phyloP scores from a whole-genome alignment of 176 grass and related monocot genomes.

The Ensete glaucum region DNA sequence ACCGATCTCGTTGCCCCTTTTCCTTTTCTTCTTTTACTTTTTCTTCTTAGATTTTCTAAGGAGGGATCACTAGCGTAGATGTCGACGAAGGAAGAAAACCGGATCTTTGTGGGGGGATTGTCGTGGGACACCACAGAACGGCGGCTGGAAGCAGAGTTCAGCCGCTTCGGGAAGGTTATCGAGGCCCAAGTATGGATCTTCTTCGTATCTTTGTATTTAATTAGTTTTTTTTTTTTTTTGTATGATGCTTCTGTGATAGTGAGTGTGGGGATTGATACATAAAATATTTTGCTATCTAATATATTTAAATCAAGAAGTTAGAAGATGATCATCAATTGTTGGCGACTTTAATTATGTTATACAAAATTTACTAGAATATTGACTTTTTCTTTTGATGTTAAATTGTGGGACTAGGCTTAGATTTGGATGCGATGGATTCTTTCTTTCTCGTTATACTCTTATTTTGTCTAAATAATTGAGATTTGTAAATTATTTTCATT shows the following conservation, averaged over 20 bases:
- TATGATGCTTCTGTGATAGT: neutral
- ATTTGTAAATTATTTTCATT: too few relatives aligned
- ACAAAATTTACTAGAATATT: too few relatives aligned
- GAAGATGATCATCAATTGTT: too few relatives aligned
- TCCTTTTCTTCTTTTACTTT: neutral
- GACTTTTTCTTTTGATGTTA: too few relatives aligned
- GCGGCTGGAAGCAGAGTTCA: slow-evolving; percentile 56
- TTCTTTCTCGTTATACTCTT: too few relatives aligned
- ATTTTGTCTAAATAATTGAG: too few relatives aligned
- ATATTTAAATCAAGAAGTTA: too few relatives aligned
- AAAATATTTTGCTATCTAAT: too few relatives aligned
- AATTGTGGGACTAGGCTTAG: too few relatives aligned
- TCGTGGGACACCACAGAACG: slow-evolving; percentile 50
- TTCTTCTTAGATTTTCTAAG: neutral
- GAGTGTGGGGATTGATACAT: too few relatives aligned
- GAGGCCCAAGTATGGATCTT: slow-evolving; percentile 42
- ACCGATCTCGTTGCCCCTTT: neutral
- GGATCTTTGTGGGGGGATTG: slow-evolving; percentile 88
- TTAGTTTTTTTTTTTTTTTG: neutral
- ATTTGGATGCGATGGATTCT: too few relatives aligned
- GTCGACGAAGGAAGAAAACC: slow-evolving; percentile 57
- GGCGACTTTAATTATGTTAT: too few relatives aligned
- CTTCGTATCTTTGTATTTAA: neutral
- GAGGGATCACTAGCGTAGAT: slow-evolving; percentile 14
- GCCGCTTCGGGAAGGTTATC: slow-evolving; percentile 81